Percentiles rank a stretch among this genome's conserved stretches.
Conservation (phyloP, 768 basidiomycete genomes). For the Termitomyces sp. region DNA sequence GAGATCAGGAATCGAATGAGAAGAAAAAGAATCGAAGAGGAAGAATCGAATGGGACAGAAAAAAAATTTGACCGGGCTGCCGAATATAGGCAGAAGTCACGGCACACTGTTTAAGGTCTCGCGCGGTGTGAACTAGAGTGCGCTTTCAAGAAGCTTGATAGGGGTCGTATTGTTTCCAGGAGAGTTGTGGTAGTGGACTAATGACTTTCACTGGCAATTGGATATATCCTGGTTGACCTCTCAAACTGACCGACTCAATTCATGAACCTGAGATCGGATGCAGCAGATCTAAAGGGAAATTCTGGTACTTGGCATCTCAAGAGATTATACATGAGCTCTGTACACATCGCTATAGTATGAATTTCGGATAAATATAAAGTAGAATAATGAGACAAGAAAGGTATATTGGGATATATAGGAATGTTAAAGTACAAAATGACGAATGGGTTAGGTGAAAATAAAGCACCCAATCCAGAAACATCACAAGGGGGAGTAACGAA, state of each 20-base stretch:
- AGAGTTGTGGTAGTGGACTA: neutral
- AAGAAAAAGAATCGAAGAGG: slow-evolving; percentile 1
- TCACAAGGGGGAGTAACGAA: neutral
- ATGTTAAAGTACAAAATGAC: slow-evolving; percentile 7
- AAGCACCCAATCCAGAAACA: neutral
- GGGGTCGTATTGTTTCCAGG: neutral
- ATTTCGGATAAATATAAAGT: neutral
- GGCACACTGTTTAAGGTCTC: too few species aligned
- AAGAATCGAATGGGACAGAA: too few species aligned
- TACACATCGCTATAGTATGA: neutral
- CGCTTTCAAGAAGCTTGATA: too few species aligned
- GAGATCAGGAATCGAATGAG: neutral
- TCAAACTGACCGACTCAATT: too few species aligned
- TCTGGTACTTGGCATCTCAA: neutral
- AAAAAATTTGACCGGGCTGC: too few species aligned
- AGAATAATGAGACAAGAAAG: neutral
- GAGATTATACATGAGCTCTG: neutral
- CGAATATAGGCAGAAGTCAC: too few species aligned
- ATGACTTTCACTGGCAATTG: too few species aligned
- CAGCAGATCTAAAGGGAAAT: too few species aligned
- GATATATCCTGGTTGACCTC: neutral
- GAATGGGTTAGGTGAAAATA: neutral
- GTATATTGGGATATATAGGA: neutral
- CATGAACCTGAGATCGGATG: too few species aligned
- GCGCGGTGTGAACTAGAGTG: too few species aligned